Conservation (phyloP, 2,329 filamentous ascomycete genomes). For the Juglanconis oblonga region DNA sequence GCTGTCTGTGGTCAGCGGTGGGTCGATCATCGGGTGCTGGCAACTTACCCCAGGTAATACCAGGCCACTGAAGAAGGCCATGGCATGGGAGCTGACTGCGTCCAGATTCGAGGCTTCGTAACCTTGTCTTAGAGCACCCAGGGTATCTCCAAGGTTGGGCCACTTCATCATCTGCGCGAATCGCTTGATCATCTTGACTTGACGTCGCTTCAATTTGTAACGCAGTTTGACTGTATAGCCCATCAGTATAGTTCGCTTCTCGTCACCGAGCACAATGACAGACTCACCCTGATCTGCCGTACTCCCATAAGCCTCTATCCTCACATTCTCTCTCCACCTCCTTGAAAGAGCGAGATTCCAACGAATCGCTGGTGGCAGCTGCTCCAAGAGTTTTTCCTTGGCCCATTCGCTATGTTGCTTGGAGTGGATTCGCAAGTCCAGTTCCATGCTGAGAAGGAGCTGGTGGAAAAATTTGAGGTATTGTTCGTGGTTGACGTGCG, state of each 20-base stretch:
- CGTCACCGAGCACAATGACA: background rate
- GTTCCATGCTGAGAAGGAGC: conserved; percentile 69
- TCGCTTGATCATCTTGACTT: conserved; percentile 64
- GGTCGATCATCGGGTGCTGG: background rate
- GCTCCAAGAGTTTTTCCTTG: conserved; percentile 61
- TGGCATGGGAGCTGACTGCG: conserved; percentile 64
- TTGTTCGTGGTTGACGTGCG: conserved; percentile 50
- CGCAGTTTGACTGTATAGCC: conserved; percentile 52
- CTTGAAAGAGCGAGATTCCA: conserved; percentile 73
- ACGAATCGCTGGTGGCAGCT: conserved; percentile 67
- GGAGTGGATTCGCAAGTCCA: conserved; percentile 68
- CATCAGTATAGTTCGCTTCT: background rate
- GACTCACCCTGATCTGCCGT: conserved; percentile 48
- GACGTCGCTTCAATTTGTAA: conserved; percentile 62
- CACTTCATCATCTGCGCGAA: conserved; percentile 74
- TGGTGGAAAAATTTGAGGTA: conserved; percentile 73
- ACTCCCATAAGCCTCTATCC: conserved; percentile 58
- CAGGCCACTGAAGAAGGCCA: conserved; percentile 75
- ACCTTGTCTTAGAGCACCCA: conserved; percentile 59
- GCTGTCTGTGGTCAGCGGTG: conserved; percentile 28
- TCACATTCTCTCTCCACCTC: conserved; percentile 69
- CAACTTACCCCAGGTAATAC: conserved; percentile 64
- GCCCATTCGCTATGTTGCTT: conserved; percentile 58
- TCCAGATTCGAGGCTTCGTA: conserved; percentile 58
- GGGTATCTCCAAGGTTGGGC: conserved; percentile 67